Conservation (phyloP, 176 grass and related monocot genomes). For the Oryza rufipogon region DNA sequence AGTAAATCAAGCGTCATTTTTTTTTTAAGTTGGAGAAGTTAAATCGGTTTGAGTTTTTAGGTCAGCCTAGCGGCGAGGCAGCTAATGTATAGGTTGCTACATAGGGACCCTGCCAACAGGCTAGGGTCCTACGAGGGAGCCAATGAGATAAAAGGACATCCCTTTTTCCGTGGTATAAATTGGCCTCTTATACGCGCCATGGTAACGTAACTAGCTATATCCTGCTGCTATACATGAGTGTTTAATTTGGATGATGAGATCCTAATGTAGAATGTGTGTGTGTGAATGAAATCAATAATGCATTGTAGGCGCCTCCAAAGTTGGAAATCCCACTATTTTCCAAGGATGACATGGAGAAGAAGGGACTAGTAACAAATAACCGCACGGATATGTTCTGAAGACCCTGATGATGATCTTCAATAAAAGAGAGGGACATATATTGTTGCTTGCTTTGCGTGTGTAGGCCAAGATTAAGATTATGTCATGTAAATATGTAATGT, state of each 20-base stretch:
- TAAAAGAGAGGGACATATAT: no score
- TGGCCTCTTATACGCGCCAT: slow-evolving; percentile 82
- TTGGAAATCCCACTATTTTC: slow-evolving; percentile 48
- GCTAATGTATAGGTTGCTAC: slow-evolving; percentile 78
- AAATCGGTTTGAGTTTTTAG: slow-evolving; percentile 26
- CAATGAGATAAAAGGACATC: slow-evolving; percentile 79
- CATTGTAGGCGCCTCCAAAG: slow-evolving; percentile 45
- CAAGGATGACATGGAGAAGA: slow-evolving; percentile 15
- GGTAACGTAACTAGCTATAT: slow-evolving; percentile 30
- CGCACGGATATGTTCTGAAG: slow-evolving; percentile 61
- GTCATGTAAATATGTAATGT: no score
- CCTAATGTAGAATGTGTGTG: no score
- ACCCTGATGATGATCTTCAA: neutral
- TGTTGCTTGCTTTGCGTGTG: neutral
- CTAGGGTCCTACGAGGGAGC: slow-evolving; percentile 72
- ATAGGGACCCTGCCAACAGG: slow-evolving; percentile 78
- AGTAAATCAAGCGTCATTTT: neutral
- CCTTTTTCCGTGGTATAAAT: slow-evolving; percentile 80
- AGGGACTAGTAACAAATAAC: neutral
- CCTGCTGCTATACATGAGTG: no score
- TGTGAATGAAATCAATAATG: no score
- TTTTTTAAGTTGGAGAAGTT: neutral
- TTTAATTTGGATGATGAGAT: no score
- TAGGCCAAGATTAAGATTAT: no score
- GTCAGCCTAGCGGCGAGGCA: slow-evolving; percentile 70